Percentiles rank a stretch among this genome's conserved stretches.
These are phyloP conservation scores for Pulveroboletus sp. DNA, from an alignment of 768 basidiomycete species.

Conservation along the genomic window DNA sequence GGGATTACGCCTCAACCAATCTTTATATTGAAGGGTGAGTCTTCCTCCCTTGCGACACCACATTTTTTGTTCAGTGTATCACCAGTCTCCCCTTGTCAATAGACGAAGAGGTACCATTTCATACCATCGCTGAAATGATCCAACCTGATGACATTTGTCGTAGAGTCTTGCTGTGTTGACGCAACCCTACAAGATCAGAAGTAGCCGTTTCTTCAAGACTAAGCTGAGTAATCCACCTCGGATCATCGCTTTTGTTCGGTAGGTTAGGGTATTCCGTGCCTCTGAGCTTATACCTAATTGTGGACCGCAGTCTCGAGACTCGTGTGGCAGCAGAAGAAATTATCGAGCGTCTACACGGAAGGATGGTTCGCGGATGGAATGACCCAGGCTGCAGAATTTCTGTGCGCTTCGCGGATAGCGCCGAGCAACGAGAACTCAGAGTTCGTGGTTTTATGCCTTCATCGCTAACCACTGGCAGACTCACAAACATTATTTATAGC, in stretches of 20 bases:
- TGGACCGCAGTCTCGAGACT: conserved; percentile 56
- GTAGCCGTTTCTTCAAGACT: conserved; percentile 78
- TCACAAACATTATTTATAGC: conserved; percentile 37
- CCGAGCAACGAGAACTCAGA: conserved; percentile 73
- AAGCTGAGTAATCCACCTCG: conserved; percentile 71
- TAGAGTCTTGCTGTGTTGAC: conserved; percentile 66
- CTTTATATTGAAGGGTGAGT: conserved; percentile 75
- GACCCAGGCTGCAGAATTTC: conserved; percentile 75
- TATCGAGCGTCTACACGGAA: conserved; percentile 74
- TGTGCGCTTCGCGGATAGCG: conserved; percentile 76
- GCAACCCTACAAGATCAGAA: conserved; percentile 68
- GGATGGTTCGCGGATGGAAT: conserved; percentile 78
- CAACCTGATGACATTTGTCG: not conserved
- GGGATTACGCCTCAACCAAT: conserved; percentile 67
- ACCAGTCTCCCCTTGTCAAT: conserved; percentile 64
- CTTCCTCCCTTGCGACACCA: not conserved
- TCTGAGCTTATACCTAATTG: not conserved
- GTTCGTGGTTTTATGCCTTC: conserved; percentile 38
- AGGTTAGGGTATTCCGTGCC: conserved; percentile 13
- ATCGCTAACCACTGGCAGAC: not conserved
- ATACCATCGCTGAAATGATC: not conserved
- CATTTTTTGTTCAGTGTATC: not conserved
- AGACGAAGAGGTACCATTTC: conserved; percentile 51
- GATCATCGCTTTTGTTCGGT: conserved; percentile 84
- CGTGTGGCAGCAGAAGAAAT: conserved; percentile 73